Evolutionary conservation across 75 land plant genomes (phyloP), one percentile per base, ranked within the genome.

Genomic region (Selaginella tamariscina): DNA sequence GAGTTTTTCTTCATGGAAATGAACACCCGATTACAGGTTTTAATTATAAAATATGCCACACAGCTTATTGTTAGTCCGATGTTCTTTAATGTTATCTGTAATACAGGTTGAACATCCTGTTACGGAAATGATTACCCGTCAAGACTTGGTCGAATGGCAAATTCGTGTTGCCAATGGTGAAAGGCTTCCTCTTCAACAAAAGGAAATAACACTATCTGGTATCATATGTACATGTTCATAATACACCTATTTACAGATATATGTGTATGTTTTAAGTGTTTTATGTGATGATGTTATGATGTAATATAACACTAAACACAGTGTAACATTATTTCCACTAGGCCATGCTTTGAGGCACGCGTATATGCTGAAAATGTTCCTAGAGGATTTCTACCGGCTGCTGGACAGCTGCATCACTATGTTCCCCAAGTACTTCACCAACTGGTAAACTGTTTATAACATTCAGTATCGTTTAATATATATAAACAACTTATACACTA

Each of bases 91-190:
- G 24, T 64, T 11, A 64, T 9, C 22, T 56, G n/a, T 71, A 55
- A 55, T 71, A 22, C 69, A 94, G 98, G 98, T 94, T 78, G 98
- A 94, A 65, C 98, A 94, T 71, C 96, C 96, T 70, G 88, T 94
- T n/a, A 94, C 98, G 24, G 98, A 94, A 75, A 94, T 94, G 98
- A 75, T 94, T 57, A 85, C 86, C 57, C 83, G 85, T 31, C 91
- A 90, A 80, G 98, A 94, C 74, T 86, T 94, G 65, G 98, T 94
- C 0, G 98, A 94, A 75, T 94, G 98, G 98, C 98, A 94, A 66
- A 94, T 94, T 44, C 88, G 88, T 68, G 84, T 94, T 69, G 96
- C 98, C 62, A 87, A 85, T 76, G 98, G 98, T 27, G 98, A 94
- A 70, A 70, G 75, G 32, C 84, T 94, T 33, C 96, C 88, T 0